Evolutionary conservation across 305 asterid genomes (phyloP).

Genomic region (Fraxinus latifolia): DNA sequence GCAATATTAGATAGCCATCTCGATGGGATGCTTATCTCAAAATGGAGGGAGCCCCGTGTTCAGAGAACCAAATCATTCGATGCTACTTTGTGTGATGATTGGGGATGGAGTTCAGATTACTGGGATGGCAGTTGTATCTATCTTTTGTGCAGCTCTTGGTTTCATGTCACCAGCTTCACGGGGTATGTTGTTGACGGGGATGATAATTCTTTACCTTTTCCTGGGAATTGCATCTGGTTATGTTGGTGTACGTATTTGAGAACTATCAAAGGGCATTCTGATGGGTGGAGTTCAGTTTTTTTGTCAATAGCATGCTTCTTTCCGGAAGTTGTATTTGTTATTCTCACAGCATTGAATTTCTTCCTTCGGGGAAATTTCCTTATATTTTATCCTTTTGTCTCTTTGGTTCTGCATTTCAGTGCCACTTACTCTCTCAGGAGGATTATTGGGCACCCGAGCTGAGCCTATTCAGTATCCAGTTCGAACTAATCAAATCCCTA

Average conservation of each 20-base stretch:
- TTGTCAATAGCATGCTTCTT: constrained; percentile 74
- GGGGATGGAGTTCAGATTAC: constrained; percentile 78
- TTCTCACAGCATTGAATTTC: constrained; percentile 62
- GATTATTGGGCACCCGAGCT: constrained; percentile 56
- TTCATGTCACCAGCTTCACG: constrained; percentile 84
- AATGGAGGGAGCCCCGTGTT: constrained; percentile 81
- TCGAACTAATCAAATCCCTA: constrained; percentile 70
- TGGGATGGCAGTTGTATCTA: constrained; percentile 73
- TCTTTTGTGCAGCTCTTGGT: constrained; percentile 70
- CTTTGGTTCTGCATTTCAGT: constrained; percentile 85
- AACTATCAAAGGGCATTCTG: constrained; percentile 56
- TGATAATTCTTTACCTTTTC: constrained; percentile 75
- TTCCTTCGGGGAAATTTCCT: constrained; percentile 69
- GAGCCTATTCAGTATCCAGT: constrained; percentile 60
- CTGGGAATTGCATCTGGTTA: constrained; percentile 70
- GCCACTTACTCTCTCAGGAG: constrained; percentile 73
- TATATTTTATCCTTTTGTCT: constrained; percentile 48
- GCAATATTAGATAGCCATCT: constrained; percentile 75
- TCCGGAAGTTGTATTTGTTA: constrained; percentile 66
- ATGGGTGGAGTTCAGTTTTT: constrained; percentile 69
- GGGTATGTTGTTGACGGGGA: constrained; percentile 74
- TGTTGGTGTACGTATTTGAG: constrained; percentile 55
- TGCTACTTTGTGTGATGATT: constrained; percentile 64
- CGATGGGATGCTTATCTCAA: constrained; percentile 85
- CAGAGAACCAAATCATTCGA: constrained; percentile 61